These are phyloP conservation scores for Ploettnerulaceae sp. DNA, from an alignment of 2,329 filamentous ascomycete genomes.

Conservation along the genomic window DNA sequence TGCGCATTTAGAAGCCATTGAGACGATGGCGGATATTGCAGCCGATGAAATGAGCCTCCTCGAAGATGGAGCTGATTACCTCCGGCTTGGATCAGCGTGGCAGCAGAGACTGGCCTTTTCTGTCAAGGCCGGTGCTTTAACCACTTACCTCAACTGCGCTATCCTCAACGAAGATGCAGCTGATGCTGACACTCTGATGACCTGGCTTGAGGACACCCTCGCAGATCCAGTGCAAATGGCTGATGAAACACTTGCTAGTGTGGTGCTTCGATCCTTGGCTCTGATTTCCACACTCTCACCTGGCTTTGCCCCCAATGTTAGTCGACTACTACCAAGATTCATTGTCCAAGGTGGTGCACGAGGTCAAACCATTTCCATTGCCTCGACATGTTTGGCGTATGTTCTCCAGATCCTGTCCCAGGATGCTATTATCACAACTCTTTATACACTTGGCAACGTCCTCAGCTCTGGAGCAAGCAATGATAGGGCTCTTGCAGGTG, in stretches of 20 bases:
- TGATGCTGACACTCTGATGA: constrained; percentile 71
- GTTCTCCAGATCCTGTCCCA: constrained; percentile 79
- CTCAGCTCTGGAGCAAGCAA: constrained; percentile 64
- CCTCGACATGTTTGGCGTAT: constrained; percentile 79
- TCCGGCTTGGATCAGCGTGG: constrained; percentile 77
- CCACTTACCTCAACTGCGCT: constrained; percentile 80
- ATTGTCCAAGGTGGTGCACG: constrained; percentile 79
- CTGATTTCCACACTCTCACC: constrained; percentile 73
- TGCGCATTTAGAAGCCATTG: constrained; percentile 51
- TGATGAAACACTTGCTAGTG: constrained; percentile 69
- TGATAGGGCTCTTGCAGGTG: constrained; percentile 39
- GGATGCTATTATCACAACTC: constrained; percentile 87
- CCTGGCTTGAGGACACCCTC: constrained; percentile 81
- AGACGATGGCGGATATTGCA: constrained; percentile 66
- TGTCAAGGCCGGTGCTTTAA: constrained; percentile 76
- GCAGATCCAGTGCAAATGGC: constrained; percentile 77
- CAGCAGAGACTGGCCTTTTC: constrained; percentile 83
- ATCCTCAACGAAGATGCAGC: constrained; percentile 76
- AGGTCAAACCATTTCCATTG: constrained; percentile 64
- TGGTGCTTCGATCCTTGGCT: constrained; percentile 76
- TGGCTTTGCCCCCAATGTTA: constrained; percentile 67
- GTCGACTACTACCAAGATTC: constrained; percentile 75
- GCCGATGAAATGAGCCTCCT: constrained; percentile 79
- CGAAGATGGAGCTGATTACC: constrained; percentile 85
- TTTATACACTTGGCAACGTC: constrained; percentile 95